Evolutionary conservation across 2,329 filamentous ascomycete genomes (phyloP).

Genomic region (Colletotrichum echinochloae): DNA sequence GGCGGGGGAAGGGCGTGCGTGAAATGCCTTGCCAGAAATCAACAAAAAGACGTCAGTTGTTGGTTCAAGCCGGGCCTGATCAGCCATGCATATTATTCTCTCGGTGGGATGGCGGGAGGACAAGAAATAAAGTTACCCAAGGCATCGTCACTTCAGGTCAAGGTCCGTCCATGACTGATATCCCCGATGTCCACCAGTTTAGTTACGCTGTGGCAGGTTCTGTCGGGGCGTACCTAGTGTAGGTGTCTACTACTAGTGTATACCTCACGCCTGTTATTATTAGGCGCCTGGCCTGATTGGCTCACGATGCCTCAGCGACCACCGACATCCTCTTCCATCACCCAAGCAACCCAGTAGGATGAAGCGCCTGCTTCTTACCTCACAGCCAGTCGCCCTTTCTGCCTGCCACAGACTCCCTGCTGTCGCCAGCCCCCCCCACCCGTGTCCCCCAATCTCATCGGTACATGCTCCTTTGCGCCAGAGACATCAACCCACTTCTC

Average conservation of each 20-base stretch:
- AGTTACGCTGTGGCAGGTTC: conserved; percentile 8
- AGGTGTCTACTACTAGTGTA: conserved; percentile 24
- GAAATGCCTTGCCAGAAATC: not conserved
- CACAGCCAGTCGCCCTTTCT: conserved; percentile 15
- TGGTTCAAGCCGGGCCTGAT: not conserved
- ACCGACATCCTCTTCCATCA: conserved; percentile 16
- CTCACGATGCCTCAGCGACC: conserved; percentile 28
- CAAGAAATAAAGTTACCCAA: conserved; percentile 25
- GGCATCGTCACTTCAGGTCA: conserved; percentile 32
- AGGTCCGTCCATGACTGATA: conserved; percentile 14
- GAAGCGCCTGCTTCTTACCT: conserved; percentile 23
- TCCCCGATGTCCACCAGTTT: not conserved
- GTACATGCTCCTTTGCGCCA: conserved; percentile 5
- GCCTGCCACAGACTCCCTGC: conserved; percentile 14
- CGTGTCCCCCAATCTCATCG: not conserved
- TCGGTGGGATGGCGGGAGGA: conserved; percentile 23
- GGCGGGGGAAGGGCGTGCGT: conserved; percentile 2
- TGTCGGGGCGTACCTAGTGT: not conserved
- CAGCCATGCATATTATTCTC: conserved; percentile 16
- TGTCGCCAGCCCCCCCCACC: not conserved
- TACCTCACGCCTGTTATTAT: conserved; percentile 32
- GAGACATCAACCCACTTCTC: conserved; percentile 14
- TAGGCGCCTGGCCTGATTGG: conserved; percentile 34
- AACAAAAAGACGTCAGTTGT: conserved; percentile 7
- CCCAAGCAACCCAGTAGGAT: conserved; percentile 38